phyloP scores from a whole-genome alignment of 73 alveolate genomes.

The Paramecium sonneborni region DNA sequence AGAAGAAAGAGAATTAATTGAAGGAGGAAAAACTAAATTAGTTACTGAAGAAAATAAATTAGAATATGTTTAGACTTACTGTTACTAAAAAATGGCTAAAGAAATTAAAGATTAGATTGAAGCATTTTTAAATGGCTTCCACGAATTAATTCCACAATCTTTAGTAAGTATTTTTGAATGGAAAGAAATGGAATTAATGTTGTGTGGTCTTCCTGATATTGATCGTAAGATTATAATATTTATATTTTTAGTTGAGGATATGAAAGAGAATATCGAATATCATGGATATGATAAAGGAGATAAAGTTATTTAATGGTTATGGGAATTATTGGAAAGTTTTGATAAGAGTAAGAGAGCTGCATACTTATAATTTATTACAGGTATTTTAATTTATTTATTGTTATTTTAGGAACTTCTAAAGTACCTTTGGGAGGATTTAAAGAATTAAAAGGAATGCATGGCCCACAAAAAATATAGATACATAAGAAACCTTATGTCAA shows the following conservation, averaged over 20 bases:
- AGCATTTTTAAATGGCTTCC: conserved; percentile 96
- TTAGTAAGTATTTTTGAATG: conserved; percentile 86
- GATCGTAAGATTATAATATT: conserved; percentile 14
- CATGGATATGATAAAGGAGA: conserved; percentile 90
- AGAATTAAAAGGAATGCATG: conserved; percentile 77
- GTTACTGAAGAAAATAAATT: conserved; percentile 87
- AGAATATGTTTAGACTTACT: conserved; percentile 53
- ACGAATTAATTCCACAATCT: conserved; percentile 95
- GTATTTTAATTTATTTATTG: background rate
- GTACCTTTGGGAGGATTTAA: conserved; percentile 99
- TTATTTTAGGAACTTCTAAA: conserved; percentile 88
- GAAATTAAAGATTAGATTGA: conserved; percentile 76
- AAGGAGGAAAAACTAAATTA: conserved; percentile 86
- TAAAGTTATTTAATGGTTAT: conserved; percentile 88
- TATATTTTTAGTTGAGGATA: conserved; percentile 85
- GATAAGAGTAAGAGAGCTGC: conserved; percentile 91
- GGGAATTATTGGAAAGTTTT: conserved; percentile 93
- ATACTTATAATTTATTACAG: conserved; percentile 93
- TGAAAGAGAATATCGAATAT: conserved; percentile 96
- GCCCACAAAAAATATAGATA: conserved; percentile 65
- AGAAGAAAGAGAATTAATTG: conserved; percentile 85
- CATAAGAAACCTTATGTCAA: conserved; percentile 72
- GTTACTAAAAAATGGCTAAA: conserved; percentile 72
- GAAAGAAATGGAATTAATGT: conserved; percentile 94
- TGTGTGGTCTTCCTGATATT: conserved; percentile 96